Evolutionary conservation across 164 flowering plant genomes (phyloP).

Genomic region (Saururus chinensis): DNA sequence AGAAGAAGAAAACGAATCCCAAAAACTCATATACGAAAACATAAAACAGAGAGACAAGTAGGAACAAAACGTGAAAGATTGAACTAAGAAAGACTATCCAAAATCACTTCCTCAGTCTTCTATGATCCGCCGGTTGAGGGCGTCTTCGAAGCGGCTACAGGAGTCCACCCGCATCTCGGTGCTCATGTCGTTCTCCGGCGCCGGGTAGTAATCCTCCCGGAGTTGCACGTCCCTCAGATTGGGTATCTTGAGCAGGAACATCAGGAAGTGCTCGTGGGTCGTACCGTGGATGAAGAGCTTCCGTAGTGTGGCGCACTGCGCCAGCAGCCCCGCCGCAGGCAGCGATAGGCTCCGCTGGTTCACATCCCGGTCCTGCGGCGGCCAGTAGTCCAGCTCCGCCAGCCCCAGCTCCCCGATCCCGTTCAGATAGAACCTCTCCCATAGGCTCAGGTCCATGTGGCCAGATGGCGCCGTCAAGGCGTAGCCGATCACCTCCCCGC

Average conservation of each 20-base stretch:
- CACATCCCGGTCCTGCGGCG: constrained; percentile 89
- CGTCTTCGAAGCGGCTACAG: constrained; percentile 75
- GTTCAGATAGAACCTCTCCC: constrained; percentile 79
- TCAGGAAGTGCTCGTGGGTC: constrained; percentile 81
- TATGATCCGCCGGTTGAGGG: constrained; percentile 41
- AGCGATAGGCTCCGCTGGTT: constrained; percentile 79
- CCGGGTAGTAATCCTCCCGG: constrained; percentile 90
- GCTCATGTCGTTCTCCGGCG: constrained; percentile 95
- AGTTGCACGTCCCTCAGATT: constrained; percentile 79
- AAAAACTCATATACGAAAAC: too few species aligned
- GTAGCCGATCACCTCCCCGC: constrained; percentile 66
- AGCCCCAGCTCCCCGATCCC: constrained; percentile 53
- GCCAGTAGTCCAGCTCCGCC: constrained; percentile 89
- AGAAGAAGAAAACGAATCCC: too few species aligned
- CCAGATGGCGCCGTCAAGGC: constrained; percentile 86
- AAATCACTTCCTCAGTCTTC: constrained; percentile 30
- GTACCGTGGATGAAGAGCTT: constrained; percentile 95
- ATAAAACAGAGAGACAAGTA: neutral
- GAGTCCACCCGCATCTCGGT: constrained; percentile 90
- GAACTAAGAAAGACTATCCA: neutral
- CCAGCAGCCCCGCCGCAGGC: constrained; percentile 71
- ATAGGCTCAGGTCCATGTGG: constrained; percentile 82
- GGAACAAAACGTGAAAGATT: neutral
- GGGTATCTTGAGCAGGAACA: constrained; percentile 42
- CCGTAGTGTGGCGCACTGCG: constrained; percentile 49